phyloP scores from a whole-genome alignment of 768 basidiomycete genomes.

The Phanerodontia chrysosporium region DNA sequence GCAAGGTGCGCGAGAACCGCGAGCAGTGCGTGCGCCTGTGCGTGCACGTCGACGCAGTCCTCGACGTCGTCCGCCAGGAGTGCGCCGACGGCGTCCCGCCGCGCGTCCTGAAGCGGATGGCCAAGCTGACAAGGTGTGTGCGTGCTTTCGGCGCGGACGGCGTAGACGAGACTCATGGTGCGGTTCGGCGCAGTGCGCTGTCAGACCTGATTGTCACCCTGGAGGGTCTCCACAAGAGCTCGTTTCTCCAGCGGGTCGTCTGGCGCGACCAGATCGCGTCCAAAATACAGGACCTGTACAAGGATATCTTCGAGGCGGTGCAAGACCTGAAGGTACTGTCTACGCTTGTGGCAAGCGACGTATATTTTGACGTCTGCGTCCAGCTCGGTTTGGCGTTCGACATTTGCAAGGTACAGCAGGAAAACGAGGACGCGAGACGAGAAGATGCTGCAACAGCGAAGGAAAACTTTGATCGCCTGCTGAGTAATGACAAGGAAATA shows the following conservation, averaged over 20 bases:
- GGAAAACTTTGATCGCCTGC: neutral
- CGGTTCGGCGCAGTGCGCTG: conserved; percentile 1
- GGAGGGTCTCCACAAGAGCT: neutral
- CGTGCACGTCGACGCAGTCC: neutral
- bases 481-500: conserved; percentile 4
- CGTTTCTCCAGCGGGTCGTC: neutral
- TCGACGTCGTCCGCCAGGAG: neutral
- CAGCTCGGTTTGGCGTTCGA: neutral
- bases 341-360: neutral
- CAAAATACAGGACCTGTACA: neutral
- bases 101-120: neutral
- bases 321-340: conserved; percentile 1
- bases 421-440: conserved; percentile 3
- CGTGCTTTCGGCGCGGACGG: neutral
- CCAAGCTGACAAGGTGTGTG: conserved; percentile 2
- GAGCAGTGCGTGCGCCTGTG: conserved; percentile 3
- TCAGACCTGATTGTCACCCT: neutral
- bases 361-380: neutral
- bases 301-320: neutral
- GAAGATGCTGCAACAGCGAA: neutral
- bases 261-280: neutral
- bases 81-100: neutral
- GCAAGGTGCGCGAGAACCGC: conserved; percentile 3
- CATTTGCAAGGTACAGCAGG: neutral
- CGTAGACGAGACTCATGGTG: no score